Conservation (phyloP, 1,284 basidiomycete species). For the Ustanciosporium gigantosporum region DNA sequence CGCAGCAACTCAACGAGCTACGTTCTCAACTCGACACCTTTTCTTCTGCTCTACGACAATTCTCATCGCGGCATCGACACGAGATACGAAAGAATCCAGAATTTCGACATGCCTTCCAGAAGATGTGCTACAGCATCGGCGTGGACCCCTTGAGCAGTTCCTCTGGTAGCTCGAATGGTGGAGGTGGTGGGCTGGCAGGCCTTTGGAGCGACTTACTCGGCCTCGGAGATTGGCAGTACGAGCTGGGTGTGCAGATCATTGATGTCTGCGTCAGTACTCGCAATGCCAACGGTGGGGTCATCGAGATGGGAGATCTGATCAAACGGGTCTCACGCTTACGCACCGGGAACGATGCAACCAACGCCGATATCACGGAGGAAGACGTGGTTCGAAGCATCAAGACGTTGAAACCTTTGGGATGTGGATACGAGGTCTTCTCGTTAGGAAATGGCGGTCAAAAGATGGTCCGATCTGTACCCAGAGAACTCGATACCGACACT, state of each 20-base stretch:
- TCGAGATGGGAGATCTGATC: conserved; percentile 83
- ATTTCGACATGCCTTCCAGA: conserved; percentile 89
- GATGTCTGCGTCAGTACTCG: conserved; percentile 91
- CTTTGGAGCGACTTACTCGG: conserved; percentile 83
- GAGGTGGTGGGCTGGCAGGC: conserved; percentile 69
- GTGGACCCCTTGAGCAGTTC: conserved; percentile 79
- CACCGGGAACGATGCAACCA: conserved; percentile 63
- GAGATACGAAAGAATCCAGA: conserved; percentile 81
- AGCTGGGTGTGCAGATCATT: conserved; percentile 93
- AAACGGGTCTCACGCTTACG: conserved; percentile 76
- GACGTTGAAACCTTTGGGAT: conserved; percentile 80
- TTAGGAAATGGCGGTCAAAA: conserved; percentile 65
- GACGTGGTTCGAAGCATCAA: conserved; percentile 85
- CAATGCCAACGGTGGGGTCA: conserved; percentile 85
- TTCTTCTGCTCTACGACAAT: conserved; percentile 75
- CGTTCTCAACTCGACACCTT: conserved; percentile 81
- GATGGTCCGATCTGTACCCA: conserved; percentile 61
- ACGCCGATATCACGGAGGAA: conserved; percentile 69
- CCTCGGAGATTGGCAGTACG: conserved; percentile 88
- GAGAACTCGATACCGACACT: conserved; percentile 62
- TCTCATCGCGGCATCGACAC: conserved; percentile 80
- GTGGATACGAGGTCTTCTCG: conserved; percentile 83
- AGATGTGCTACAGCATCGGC: conserved; percentile 92
- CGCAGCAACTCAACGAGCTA: conserved; percentile 76
- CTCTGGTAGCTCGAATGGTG: conserved; percentile 1